These are phyloP conservation scores for Wickerhamomyces alni DNA, from an alignment of 805 yeast genomes.

Conservation along the genomic window DNA sequence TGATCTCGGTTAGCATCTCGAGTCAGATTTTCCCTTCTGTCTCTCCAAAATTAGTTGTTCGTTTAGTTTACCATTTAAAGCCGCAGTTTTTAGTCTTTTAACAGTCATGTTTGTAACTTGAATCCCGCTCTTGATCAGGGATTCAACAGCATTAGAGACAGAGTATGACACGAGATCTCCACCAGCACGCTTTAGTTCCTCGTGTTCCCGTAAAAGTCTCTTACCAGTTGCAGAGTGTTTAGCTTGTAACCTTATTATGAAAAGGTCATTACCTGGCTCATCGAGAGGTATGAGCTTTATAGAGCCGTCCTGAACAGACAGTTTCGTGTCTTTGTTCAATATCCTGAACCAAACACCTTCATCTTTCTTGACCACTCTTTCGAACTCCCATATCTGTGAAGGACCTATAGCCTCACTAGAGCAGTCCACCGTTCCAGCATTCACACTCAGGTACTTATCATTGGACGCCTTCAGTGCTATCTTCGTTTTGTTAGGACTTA, in stretches of 20 bases:
- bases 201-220: conserved; percentile 9
- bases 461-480: conserved; percentile 24
- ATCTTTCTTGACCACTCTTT: conserved; percentile 6
- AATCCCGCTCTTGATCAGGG: conserved; percentile 13
- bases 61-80: conserved; percentile 26
- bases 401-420: conserved; percentile 28
- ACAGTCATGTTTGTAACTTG: conserved; percentile 14
- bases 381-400: conserved; percentile 21
- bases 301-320: conserved; percentile 4
- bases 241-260: conserved; percentile 13
- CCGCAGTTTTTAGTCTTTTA: conserved; percentile 13
- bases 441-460: conserved; percentile 22
- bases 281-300: conserved; percentile 4
- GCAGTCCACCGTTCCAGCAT: conserved; percentile 17
- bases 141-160: conserved; percentile 19
- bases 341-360: conserved; percentile 21
- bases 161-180: conserved; percentile 8
- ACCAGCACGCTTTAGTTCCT: conserved; percentile 3
- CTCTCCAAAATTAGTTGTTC: conserved; percentile 30
- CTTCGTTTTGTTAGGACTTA: conserved; percentile 6
- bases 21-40: conserved; percentile 24
- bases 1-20: conserved; percentile 24
- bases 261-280: conserved; percentile 5
- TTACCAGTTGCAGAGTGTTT: conserved; percentile 13
- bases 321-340: conserved; percentile 7